phyloP scores from a whole-genome alignment of 352 stramenopile species.

The Globisporangium spiculum region DNA sequence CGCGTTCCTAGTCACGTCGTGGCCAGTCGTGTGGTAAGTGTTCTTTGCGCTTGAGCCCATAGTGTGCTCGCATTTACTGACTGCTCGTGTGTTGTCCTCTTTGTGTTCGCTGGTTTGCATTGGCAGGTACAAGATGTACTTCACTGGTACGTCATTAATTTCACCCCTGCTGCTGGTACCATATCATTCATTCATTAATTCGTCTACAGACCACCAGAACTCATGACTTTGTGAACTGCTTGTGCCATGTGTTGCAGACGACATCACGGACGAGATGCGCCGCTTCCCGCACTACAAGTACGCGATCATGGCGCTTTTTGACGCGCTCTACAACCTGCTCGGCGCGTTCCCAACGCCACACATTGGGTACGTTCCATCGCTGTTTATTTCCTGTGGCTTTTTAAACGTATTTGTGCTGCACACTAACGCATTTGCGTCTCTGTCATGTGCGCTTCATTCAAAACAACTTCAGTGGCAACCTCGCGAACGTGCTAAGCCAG shows the following conservation, averaged over 20 bases:
- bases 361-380: conserved; percentile 54
- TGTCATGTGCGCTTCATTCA: neutral
- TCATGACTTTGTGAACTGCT: neutral
- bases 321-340: conserved; percentile 83
- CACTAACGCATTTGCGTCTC: neutral
- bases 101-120: neutral
- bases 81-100: neutral
- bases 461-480: conserved; percentile 54
- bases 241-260: conserved; percentile 32
- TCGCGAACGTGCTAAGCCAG: conserved; percentile 84
- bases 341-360: conserved; percentile 80
- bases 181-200: neutral
- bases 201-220: neutral
- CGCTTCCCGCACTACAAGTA: conserved; percentile 87
- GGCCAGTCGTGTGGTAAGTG: conserved; percentile 66
- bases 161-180: neutral
- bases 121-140: conserved; percentile 78
- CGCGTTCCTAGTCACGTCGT: conserved; percentile 70
- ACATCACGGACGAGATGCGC: conserved; percentile 83
- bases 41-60: neutral
- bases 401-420: neutral
- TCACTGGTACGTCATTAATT: conserved; percentile 39
- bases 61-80: neutral
- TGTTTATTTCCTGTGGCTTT: neutral
- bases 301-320: conserved; percentile 81